Percentiles rank a stretch among this genome's conserved stretches.
Conservation (phyloP, 768 basidiomycete species). For the Exsudoporus frostii region DNA sequence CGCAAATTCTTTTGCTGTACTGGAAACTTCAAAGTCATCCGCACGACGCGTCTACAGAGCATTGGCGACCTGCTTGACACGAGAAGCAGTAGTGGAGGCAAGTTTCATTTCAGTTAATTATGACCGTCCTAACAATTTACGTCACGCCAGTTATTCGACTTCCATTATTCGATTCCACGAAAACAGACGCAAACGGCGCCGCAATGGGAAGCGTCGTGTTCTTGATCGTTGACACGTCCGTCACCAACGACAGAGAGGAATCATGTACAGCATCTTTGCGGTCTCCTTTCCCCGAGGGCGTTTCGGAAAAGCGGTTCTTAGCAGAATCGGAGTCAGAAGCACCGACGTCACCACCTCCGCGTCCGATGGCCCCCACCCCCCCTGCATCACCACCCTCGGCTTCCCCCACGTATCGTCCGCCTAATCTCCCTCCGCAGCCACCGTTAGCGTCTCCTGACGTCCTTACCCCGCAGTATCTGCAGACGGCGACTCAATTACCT, state of each 20-base stretch:
- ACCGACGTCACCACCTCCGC: constrained; percentile 20
- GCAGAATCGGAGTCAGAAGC: constrained; percentile 17
- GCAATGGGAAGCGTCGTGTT: constrained; percentile 28
- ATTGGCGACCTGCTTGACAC: constrained; percentile 25
- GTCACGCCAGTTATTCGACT: constrained; percentile 28
- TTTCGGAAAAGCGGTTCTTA: constrained; percentile 21
- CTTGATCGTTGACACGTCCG: constrained; percentile 19
- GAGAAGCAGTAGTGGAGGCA: constrained; percentile 26
- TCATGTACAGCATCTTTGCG: constrained; percentile 11
- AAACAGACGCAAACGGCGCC: constrained; percentile 26
- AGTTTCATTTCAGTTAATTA: constrained; percentile 31
- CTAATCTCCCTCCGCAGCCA: constrained; percentile 17
- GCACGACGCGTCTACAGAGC: constrained; percentile 28
- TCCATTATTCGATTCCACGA: constrained; percentile 33
- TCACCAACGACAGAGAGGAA: constrained; percentile 12
- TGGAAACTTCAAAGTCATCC: constrained; percentile 25
- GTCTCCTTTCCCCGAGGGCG: constrained; percentile 19
- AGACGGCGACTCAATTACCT: constrained; percentile 29
- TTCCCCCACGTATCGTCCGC: constrained; percentile 11
- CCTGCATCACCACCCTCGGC: constrained; percentile 13
- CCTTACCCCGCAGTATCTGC: constrained; percentile 26
- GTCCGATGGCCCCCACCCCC: constrained; percentile 17
- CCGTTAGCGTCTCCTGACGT: constrained; percentile 11
- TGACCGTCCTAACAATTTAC: constrained; percentile 29
- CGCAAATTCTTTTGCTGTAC: constrained; percentile 28